A percentile compares a stretch with the other conserved stretches of the same genome.
phyloP scores from a whole-genome alignment of 2,329 filamentous ascomycete species.

The Exophiala alcalophila region DNA sequence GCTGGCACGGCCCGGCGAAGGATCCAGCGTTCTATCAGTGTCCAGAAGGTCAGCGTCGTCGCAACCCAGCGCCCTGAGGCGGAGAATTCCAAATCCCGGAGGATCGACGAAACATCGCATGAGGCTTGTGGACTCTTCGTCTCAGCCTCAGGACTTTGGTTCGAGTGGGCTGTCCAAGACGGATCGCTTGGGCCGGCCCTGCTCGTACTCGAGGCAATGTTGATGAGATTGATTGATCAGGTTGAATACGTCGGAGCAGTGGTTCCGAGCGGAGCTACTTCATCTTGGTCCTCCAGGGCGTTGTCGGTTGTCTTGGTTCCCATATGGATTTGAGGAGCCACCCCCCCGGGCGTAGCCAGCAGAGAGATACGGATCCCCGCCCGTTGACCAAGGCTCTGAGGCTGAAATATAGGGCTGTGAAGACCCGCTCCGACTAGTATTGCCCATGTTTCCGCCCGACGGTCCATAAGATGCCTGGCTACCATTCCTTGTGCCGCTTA shows the following conservation, averaged over 20 bases:
- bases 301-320: conserved; percentile 23
- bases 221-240: no score
- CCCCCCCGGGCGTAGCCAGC: conserved; percentile 16
- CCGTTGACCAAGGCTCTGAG: conserved; percentile 30
- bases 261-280: conserved; percentile 1
- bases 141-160: no score
- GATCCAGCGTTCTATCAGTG: conserved; percentile 8
- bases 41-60: no score
- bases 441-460: conserved; percentile 10
- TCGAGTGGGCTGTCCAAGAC: no score
- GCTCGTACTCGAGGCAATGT: no score
- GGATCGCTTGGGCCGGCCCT: no score
- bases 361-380: conserved; percentile 21
- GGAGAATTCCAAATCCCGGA: no score
- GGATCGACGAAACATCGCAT: no score
- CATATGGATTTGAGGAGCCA: conserved; percentile 22
- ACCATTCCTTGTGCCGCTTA: conserved; percentile 12
- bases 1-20: conserved; percentile 17
- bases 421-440: conserved; percentile 13
- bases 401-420: conserved; percentile 29
- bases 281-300: conserved; percentile 28
- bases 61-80: no score
- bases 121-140: no score
- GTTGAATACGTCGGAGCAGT: no score
- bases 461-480: conserved; percentile 19